phyloP scores from a whole-genome alignment of 306 rosid genomes.

The Canavalia gladiata region DNA sequence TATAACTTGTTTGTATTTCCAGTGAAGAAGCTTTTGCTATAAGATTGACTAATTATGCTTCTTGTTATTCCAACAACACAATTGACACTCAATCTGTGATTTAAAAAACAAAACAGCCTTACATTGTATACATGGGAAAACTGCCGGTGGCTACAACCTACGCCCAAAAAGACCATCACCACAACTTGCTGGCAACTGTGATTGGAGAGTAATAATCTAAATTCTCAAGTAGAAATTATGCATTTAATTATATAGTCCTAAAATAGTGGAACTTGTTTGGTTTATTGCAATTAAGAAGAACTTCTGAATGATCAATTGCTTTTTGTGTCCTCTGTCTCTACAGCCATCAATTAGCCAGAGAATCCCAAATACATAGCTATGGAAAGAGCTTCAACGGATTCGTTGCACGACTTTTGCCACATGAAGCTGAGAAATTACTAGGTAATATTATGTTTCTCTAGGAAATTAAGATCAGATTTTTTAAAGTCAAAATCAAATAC shows the following conservation, averaged over 20 bases:
- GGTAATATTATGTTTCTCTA: background rate
- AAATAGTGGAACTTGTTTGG: background rate
- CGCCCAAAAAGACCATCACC: slow-evolving; percentile 49
- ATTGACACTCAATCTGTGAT: slow-evolving; percentile 4
- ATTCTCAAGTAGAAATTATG: slow-evolving; percentile 12
- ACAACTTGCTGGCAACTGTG: slow-evolving; percentile 57
- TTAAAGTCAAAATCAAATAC: background rate
- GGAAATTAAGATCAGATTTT: no score
- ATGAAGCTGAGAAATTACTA: no score
- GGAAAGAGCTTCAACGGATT: no score
- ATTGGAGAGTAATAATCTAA: slow-evolving; percentile 69
- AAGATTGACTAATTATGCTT: background rate
- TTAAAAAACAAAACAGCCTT: slow-evolving; percentile 55
- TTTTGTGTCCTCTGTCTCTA: background rate
- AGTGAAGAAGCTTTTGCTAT: background rate
- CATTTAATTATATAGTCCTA: background rate
- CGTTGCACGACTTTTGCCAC: no score
- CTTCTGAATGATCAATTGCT: background rate
- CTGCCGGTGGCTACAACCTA: slow-evolving; percentile 40
- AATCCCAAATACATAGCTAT: slow-evolving; percentile 57
- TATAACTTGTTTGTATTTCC: background rate
- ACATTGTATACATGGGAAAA: slow-evolving; percentile 79
- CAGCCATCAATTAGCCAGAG: slow-evolving; percentile 62
- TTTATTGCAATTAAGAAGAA: background rate
- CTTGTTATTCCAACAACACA: background rate